These are phyloP conservation scores for Ammopiptanthus mongolicus DNA, from an alignment of 306 rosid genomes.

Conservation along the genomic window DNA sequence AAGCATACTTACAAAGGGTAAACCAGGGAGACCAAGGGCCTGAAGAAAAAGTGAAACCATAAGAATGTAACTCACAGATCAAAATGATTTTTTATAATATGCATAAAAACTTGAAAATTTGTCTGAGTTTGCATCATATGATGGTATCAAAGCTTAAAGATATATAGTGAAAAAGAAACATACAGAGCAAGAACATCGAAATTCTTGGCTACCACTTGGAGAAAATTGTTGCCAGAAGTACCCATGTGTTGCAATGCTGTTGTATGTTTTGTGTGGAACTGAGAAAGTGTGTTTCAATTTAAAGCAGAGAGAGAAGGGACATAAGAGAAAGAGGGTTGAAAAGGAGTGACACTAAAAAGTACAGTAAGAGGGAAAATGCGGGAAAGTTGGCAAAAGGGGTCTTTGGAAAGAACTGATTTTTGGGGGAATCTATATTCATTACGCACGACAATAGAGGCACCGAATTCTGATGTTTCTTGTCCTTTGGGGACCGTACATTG, in stretches of 20 bases:
- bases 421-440: conserved; percentile 22
- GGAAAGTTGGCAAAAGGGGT: conserved; percentile 26
- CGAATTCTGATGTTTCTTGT: conserved; percentile 11
- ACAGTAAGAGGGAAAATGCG: background rate
- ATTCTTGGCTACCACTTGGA: conserved; percentile 72
- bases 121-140: background rate
- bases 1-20: conserved; percentile 74
- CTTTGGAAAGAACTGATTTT: conserved; percentile 16
- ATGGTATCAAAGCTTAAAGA: background rate
- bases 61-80: background rate
- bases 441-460: conserved; percentile 64
- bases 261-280: background rate
- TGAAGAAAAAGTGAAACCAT: conserved; percentile 18
- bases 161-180: background rate
- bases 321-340: background rate
- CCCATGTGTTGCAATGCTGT: conserved; percentile 41
- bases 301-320: background rate
- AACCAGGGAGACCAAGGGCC: conserved; percentile 82
- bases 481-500: background rate
- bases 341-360: conserved; percentile 11
- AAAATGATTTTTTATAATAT: background rate
- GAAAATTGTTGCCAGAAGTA: conserved; percentile 48
- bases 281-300: conserved; percentile 14
- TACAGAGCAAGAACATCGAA: conserved; percentile 93
- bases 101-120: background rate